Conservation (phyloP, 768 basidiomycete species). For the Podaxis sp. region DNA sequence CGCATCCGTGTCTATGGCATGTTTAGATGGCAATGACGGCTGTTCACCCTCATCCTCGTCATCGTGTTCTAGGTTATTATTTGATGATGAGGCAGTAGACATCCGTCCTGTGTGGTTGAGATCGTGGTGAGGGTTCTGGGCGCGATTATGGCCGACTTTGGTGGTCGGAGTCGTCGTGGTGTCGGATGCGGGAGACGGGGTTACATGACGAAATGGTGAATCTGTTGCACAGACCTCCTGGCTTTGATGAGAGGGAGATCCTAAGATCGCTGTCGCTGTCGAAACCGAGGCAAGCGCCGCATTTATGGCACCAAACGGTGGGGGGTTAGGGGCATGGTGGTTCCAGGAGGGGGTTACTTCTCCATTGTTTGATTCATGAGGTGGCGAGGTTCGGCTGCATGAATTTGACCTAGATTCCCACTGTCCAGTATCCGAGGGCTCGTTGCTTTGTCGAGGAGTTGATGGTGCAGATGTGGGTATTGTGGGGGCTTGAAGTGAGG, state of each 20-base stretch:
- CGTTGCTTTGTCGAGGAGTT: slow-evolving; percentile 21
- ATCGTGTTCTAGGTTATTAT: background rate
- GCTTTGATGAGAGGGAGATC: slow-evolving; percentile 18
- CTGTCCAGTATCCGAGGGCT: slow-evolving; percentile 20
- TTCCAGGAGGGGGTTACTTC: slow-evolving; percentile 31
- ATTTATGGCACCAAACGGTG: slow-evolving; percentile 43
- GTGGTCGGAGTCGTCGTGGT: background rate
- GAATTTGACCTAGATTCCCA: slow-evolving; percentile 34
- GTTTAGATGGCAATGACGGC: background rate
- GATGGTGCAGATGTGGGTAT: slow-evolving; percentile 19
- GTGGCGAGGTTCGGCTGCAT: slow-evolving; percentile 36
- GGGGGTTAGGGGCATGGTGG: slow-evolving; percentile 33
- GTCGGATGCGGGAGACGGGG: background rate
- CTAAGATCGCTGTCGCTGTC: slow-evolving; percentile 42
- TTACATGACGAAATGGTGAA: background rate
- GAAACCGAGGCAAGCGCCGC: slow-evolving; percentile 46
- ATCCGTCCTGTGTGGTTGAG: background rate
- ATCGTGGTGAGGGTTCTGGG: background rate
- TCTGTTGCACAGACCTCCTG: slow-evolving; percentile 12
- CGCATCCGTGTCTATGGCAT: background rate
- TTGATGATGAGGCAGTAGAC: background rate
- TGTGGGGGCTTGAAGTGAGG: slow-evolving; percentile 26
- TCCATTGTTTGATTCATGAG: slow-evolving; percentile 26
- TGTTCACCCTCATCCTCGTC: background rate
- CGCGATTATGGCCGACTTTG: background rate